A percentile compares a stretch with the other conserved stretches of the same genome.
These are phyloP conservation scores for Macrocybe sp. DNA, from an alignment of 1,284 basidiomycete species.

Conservation along the genomic window DNA sequence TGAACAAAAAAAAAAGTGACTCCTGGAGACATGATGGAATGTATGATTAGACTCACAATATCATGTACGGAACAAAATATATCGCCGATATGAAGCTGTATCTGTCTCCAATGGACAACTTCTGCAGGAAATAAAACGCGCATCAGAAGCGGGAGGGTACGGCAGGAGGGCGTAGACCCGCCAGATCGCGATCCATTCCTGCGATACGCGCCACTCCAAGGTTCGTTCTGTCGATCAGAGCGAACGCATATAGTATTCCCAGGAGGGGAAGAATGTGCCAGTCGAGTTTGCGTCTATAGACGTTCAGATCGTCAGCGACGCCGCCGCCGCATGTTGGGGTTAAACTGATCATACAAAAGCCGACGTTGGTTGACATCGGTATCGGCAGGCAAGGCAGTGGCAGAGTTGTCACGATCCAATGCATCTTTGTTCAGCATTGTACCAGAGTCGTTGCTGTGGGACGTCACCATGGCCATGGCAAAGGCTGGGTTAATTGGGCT, in stretches of 20 bases:
- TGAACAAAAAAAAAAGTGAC: conserved; percentile 13
- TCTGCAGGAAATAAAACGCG: conserved; percentile 16
- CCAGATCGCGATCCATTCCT: conserved; percentile 39
- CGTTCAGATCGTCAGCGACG: neutral
- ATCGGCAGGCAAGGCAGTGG: no score
- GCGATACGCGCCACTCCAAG: conserved; percentile 37
- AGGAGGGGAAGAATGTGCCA: conserved; percentile 37
- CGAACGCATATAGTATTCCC: conserved; percentile 36
- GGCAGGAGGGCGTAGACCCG: conserved; percentile 14
- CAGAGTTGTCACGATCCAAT: no score
- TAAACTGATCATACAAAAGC: no score
- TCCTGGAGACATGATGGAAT: neutral
- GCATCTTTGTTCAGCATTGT: no score
- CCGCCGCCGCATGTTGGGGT: no score
- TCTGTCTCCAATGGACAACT: conserved; percentile 30
- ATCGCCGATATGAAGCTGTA: conserved; percentile 41
- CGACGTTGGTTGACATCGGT: no score
- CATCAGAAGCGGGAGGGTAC: no score
- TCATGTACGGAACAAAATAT: conserved; percentile 41
- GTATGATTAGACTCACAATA: conserved; percentile 28
- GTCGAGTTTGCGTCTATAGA: conserved; percentile 35
- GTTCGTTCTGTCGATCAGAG: conserved; percentile 39
- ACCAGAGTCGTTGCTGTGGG: no score
- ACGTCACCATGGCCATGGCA: no score
- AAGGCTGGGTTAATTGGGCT: no score